Base-by-base conservation (phyloP, 208 protist genomes). In the Trypanosoma conorhini region DNA sequence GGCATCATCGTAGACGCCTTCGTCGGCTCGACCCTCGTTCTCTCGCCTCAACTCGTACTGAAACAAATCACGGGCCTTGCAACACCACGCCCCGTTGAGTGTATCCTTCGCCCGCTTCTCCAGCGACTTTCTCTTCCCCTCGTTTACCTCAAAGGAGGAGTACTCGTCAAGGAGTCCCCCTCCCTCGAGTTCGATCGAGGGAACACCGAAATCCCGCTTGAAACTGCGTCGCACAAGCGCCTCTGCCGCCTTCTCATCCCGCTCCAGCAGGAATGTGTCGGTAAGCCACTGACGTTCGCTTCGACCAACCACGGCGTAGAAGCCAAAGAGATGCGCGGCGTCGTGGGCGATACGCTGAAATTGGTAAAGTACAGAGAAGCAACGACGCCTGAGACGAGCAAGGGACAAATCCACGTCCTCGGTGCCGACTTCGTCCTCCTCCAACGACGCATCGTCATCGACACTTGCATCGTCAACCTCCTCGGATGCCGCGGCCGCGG, bases 181-280 rank as follows among this genome's bases (percentile, higher is more conserved):
- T 22, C 51, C 66, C 0, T 67, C 50, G 24, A 90, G 66, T 0
- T 68, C 78, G 3, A 44, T 31, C 10, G 64, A 85, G 1, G 87
- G 86, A 10, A 91, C 62, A 13, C 64, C 62, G 12, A 89, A 21
- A 60, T 96, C 87, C 0, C 88, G 71, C n/a, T 86, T 86, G 65
- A 87, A 96, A 28, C 78, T 87, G 10, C 80, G 74, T n/a, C 91
- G 82, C 62, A 89, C 54, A 26, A 91, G 77, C 22, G 68, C 59
- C 70, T 95, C 70, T 22, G 62, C 61, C 21, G 76, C 55, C 35
- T 68, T 67, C 40, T 81, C 69, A 60, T 69, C 30, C 55, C 59
- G 35, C 58, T 51, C n/a, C 0, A 61, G 28, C 48, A 79, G 30
- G 1, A 87, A 51, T 0, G 59, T 80, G 8, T 87, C 87, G 19